These are phyloP conservation scores for Carex myosuroides DNA, from an alignment of 176 grass and related monocot genomes.

Conservation along the genomic window DNA sequence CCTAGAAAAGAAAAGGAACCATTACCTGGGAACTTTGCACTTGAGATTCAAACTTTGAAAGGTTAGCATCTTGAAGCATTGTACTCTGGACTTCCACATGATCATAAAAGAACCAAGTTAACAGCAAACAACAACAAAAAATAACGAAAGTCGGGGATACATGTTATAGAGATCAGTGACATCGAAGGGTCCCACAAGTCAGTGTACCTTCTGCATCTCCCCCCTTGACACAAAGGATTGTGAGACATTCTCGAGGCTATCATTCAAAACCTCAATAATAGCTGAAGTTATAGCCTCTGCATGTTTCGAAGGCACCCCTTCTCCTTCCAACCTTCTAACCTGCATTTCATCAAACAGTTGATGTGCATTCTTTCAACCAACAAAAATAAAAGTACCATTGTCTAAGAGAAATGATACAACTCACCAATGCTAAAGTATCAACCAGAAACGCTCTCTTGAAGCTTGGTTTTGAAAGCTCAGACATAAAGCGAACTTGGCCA, in stretches of 20 bases:
- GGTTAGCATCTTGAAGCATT: constrained; percentile 39
- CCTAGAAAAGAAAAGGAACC: neutral
- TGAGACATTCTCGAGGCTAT: constrained; percentile 34
- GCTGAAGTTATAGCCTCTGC: constrained; percentile 40
- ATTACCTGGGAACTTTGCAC: constrained; percentile 36
- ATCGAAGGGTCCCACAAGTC: neutral
- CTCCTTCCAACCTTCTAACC: constrained; percentile 34
- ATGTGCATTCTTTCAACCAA: neutral
- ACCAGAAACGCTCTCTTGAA: constrained; percentile 26
- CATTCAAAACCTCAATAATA: constrained; percentile 42
- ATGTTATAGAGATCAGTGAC: neutral
- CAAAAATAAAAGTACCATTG: neutral
- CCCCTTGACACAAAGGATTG: constrained; percentile 34
- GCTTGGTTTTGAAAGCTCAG: neutral
- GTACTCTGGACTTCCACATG: constrained; percentile 29
- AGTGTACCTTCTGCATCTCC: constrained; percentile 41
- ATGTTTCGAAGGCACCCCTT: constrained; percentile 36
- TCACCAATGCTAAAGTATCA: constrained; percentile 23
- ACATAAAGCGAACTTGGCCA: constrained; percentile 2
- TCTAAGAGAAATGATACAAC: neutral
- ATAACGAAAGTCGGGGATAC: neutral
- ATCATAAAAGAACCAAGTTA: constrained; percentile 1
- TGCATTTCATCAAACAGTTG: constrained; percentile 24
- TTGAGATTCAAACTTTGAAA: constrained; percentile 42
- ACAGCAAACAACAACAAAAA: neutral